Percentiles rank a stretch among this genome's conserved stretches.
These are phyloP conservation scores for Kurtzmaniella quercitrusa DNA, from an alignment of 1,139 yeast species.

Conservation along the genomic window DNA sequence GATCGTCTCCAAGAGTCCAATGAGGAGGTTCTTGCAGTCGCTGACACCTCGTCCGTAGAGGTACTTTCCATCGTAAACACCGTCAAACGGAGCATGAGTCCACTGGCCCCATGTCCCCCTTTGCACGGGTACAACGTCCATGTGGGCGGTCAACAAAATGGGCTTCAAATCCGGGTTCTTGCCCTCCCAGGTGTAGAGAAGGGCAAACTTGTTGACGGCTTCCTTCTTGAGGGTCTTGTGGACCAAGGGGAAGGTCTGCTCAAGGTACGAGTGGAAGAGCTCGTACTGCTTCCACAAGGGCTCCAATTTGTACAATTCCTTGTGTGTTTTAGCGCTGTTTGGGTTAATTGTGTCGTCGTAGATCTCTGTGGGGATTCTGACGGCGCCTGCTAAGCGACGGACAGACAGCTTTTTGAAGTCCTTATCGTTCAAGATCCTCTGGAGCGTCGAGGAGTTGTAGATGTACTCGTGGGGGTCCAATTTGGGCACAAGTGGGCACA, in stretches of 20 bases:
- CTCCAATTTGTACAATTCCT: slow-evolving; percentile 24
- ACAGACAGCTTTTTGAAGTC: slow-evolving; percentile 37
- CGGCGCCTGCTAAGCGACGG: slow-evolving; percentile 47
- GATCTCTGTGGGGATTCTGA: slow-evolving; percentile 59
- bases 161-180: slow-evolving; percentile 27
- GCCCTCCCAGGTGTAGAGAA: slow-evolving; percentile 37
- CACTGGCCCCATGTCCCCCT: slow-evolving; percentile 34
- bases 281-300: slow-evolving; percentile 29
- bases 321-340: slow-evolving; percentile 16
- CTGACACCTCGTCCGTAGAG: slow-evolving; percentile 44
- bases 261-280: slow-evolving; percentile 26
- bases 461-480: slow-evolving; percentile 23
- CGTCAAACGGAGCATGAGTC: slow-evolving; percentile 42
- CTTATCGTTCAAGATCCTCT: slow-evolving; percentile 31
- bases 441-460: slow-evolving; percentile 19
- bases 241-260: slow-evolving; percentile 27
- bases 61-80: slow-evolving; percentile 34
- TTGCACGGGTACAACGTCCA: slow-evolving; percentile 49
- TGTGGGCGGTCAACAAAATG: slow-evolving; percentile 42
- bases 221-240: slow-evolving; percentile 26
- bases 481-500: slow-evolving; percentile 33
- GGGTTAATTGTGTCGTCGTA: slow-evolving; percentile 45
- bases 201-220: slow-evolving; percentile 27
- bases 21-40: slow-evolving; percentile 44
- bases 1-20: slow-evolving; percentile 37